Conservation (phyloP, 2,329 filamentous ascomycete genomes). For the Gnomoniopsis sp. region DNA sequence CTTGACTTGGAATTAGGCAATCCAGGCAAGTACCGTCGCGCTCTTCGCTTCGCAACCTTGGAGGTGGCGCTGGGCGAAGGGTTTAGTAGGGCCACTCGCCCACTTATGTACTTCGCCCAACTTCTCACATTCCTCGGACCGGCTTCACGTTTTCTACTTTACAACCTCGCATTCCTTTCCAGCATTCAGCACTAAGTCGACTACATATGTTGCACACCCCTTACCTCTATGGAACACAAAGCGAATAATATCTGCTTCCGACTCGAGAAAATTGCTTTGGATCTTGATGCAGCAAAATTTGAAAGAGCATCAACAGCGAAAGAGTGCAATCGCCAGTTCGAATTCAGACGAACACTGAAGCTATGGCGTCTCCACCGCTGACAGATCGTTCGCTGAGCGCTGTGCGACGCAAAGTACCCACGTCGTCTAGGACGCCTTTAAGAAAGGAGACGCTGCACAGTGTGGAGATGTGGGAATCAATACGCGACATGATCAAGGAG, state of each 20-base stretch:
- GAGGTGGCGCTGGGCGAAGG: slow-evolving; percentile 8
- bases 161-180: slow-evolving; percentile 1
- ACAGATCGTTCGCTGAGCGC: neutral
- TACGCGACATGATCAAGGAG: slow-evolving; percentile 9
- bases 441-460: slow-evolving; percentile 5
- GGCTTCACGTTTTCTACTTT: slow-evolving; percentile 11
- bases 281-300: neutral
- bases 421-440: neutral
- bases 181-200: slow-evolving; percentile 1
- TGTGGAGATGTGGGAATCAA: slow-evolving; percentile 9
- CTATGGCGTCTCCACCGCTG: neutral
- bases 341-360: neutral
- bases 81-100: neutral
- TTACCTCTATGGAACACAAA: neutral
- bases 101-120: slow-evolving; percentile 2
- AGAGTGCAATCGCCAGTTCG: neutral
- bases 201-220: neutral
- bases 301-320: neutral
- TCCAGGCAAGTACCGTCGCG: neutral
- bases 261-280: neutral
- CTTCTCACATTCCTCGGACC: slow-evolving; percentile 12
- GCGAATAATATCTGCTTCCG: neutral
- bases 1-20: slow-evolving; percentile 7
- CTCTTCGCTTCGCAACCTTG: neutral
- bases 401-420: neutral